phyloP scores from a whole-genome alignment of 2,329 filamentous ascomycete species.

The Chrysosporium keratinophilum region DNA sequence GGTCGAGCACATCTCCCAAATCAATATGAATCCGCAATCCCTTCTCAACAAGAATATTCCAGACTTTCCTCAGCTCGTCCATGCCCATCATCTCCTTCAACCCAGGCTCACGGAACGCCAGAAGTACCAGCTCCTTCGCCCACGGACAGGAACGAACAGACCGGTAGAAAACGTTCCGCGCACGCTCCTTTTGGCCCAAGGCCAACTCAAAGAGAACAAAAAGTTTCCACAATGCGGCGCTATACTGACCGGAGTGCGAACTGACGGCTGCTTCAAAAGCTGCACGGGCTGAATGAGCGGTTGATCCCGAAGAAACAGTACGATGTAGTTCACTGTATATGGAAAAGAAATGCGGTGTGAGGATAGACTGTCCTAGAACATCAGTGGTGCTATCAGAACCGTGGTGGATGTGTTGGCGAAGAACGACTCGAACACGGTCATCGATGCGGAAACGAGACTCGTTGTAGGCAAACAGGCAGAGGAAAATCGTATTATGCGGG shows the following conservation, averaged over 20 bases:
- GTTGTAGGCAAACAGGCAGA: conserved; percentile 62
- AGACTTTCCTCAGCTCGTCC: conserved; percentile 44
- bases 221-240: conserved; percentile 42
- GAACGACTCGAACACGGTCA: conserved; percentile 61
- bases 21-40: conserved; percentile 50
- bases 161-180: conserved; percentile 46
- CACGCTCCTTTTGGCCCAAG: conserved; percentile 29
- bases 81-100: conserved; percentile 31
- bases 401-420: conserved; percentile 37
- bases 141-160: conserved; percentile 51
- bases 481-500: conserved; percentile 65
- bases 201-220: conserved; percentile 43
- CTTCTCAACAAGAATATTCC: conserved; percentile 50
- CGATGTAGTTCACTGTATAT: conserved; percentile 46
- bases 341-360: conserved; percentile 42
- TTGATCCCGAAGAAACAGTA: conserved; percentile 36
- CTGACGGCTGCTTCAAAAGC: conserved; percentile 46
- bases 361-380: conserved; percentile 9
- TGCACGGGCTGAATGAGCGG: conserved; percentile 44
- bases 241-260: conserved; percentile 25
- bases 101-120: conserved; percentile 42
- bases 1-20: conserved; percentile 37
- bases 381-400: conserved; percentile 16
- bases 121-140: conserved; percentile 50
- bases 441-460: conserved; percentile 62